Conservation (phyloP, 1,139 yeast genomes). For the Candida anutae region DNA sequence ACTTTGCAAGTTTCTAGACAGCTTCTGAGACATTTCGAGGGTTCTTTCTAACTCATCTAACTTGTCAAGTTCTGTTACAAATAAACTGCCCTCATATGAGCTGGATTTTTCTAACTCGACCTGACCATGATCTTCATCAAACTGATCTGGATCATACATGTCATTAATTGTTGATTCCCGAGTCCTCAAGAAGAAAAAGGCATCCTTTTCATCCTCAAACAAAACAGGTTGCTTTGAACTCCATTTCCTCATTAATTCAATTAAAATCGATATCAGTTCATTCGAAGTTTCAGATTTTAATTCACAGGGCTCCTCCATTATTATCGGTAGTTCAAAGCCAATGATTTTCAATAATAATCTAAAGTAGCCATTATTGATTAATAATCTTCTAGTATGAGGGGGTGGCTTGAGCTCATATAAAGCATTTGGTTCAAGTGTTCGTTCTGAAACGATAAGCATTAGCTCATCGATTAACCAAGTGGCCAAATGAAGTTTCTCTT, state of each 20-base stretch:
- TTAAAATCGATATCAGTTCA: conserved; percentile 14
- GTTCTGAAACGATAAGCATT: conserved; percentile 19
- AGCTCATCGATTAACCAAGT: conserved; percentile 38
- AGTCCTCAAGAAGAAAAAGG: conserved; percentile 24
- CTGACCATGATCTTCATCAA: conserved; percentile 15
- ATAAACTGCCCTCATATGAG: conserved; percentile 9
- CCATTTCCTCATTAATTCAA: conserved; percentile 27
- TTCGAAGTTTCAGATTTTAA: conserved; percentile 13
- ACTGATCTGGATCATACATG: conserved; percentile 10
- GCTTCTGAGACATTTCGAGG: conserved; percentile 5
- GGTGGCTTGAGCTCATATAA: conserved; percentile 11
- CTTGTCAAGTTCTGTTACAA: conserved; percentile 21
- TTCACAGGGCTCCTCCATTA: conserved; percentile 26
- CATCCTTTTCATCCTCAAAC: conserved; percentile 38
- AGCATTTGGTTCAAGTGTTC: conserved; percentile 10
- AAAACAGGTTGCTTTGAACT: conserved; percentile 19
- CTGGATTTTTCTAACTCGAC: conserved; percentile 32
- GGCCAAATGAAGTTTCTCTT: conserved; percentile 33
- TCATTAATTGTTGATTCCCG: conserved; percentile 13
- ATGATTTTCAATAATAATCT: conserved; percentile 23
- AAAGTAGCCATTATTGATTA: conserved; percentile 30
- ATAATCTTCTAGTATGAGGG: conserved; percentile 15
- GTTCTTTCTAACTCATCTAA: conserved; percentile 26
- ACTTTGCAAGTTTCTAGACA: conserved; percentile 1
- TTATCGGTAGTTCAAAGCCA: conserved; percentile 35